Percentiles rank a stretch among this genome's conserved stretches.
These are phyloP conservation scores for Emergomyces africanus DNA, from an alignment of 2,329 filamentous ascomycete species.

Conservation along the genomic window DNA sequence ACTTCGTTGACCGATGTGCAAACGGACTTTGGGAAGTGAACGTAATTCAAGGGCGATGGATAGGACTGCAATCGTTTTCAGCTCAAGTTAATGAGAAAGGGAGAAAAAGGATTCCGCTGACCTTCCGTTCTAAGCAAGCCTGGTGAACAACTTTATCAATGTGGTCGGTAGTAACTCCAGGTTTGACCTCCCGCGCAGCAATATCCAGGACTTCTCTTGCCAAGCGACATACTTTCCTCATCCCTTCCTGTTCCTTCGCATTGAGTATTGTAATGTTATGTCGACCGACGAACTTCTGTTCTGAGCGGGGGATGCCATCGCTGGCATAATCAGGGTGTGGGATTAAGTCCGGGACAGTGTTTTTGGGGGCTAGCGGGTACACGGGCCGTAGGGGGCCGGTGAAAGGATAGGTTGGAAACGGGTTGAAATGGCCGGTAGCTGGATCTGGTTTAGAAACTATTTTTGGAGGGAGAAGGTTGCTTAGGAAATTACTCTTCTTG, in stretches of 20 bases:
- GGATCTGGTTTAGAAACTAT: constrained; percentile 82
- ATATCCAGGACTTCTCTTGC: constrained; percentile 88
- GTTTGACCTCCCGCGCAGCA: constrained; percentile 66
- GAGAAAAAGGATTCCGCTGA: constrained; percentile 35
- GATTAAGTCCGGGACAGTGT: constrained; percentile 67
- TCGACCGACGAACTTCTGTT: constrained; percentile 52
- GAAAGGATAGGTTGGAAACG: constrained; percentile 77
- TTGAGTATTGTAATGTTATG: constrained; percentile 77
- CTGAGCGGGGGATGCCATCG: constrained; percentile 61
- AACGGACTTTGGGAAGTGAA: constrained; percentile 93
- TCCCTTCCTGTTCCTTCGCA: constrained; percentile 66
- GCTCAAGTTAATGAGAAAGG: not conserved
- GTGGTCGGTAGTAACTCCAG: constrained; percentile 92
- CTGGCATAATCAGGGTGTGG: constrained; percentile 75
- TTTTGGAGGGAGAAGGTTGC: constrained; percentile 61
- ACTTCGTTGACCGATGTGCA: constrained; percentile 96
- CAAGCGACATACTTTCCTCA: constrained; percentile 83
- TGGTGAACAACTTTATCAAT: constrained; percentile 94
- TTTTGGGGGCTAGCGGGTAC: constrained; percentile 64
- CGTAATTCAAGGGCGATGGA: constrained; percentile 89
- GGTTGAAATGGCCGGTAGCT: constrained; percentile 83
- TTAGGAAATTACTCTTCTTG: constrained; percentile 67
- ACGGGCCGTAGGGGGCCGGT: constrained; percentile 73
- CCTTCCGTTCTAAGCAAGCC: constrained; percentile 82
- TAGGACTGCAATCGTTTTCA: constrained; percentile 53